phyloP scores from a whole-genome alignment of 1,139 yeast genomes.

The Magnusiomyces suaveolens region DNA sequence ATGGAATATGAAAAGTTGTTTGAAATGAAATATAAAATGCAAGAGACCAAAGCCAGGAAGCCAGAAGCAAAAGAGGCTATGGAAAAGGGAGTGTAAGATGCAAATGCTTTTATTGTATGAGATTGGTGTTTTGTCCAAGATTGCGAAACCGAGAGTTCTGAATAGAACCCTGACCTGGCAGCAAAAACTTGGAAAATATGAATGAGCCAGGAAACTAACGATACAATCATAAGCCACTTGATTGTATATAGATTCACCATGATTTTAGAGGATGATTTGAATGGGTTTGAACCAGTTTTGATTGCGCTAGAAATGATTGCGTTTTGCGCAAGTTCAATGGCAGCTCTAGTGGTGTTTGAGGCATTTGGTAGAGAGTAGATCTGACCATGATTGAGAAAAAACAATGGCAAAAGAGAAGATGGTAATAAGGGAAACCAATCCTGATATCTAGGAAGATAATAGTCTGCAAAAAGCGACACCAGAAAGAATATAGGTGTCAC shows the following conservation, averaged over 20 bases:
- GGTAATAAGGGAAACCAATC: not conserved
- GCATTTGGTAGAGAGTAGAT: not conserved
- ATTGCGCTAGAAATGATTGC: not conserved
- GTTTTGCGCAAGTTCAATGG: not conserved
- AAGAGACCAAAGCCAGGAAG: not conserved
- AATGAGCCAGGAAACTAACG: not conserved
- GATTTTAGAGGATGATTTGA: not conserved
- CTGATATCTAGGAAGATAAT: not conserved
- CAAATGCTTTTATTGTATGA: not conserved
- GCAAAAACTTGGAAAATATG: not conserved
- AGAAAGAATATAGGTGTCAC: not conserved
- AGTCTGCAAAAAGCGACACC: not conserved
- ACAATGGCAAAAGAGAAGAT: not conserved
- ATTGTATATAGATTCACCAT: not conserved
- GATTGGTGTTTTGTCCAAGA: not conserved
- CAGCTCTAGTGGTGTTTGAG: not conserved
- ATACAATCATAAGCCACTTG: not conserved
- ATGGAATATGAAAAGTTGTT: not conserved
- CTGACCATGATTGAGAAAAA: not conserved
- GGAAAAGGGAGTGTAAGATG: not conserved
- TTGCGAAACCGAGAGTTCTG: not conserved
- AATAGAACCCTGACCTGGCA: not conserved
- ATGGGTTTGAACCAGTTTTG: not conserved
- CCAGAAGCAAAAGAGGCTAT: not conserved
- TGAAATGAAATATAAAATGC: not conserved